Evolutionary conservation across 164 flowering plant species (phyloP), one percentile per base, ranked within the genome.

Genomic region (Nymphaea colorata): DNA sequence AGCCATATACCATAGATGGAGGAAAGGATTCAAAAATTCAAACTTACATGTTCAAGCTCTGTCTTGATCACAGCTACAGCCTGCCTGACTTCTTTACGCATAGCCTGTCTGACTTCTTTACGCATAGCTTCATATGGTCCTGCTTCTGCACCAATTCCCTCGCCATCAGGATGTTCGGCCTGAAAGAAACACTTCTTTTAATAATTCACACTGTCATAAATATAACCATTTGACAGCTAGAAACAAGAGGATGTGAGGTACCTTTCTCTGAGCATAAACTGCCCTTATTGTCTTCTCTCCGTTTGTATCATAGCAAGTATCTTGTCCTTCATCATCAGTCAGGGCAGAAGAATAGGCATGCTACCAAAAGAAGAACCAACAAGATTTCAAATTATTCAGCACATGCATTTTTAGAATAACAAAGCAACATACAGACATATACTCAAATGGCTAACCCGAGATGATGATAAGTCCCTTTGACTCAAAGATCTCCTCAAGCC

Each of bases 301-400:
- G 73, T 77, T 74, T 75, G 70, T 84, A 53, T 65, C 57, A 42
- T 72, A 71, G 67, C 60, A 69, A 72, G 73, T 70, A 78, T 85
- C 91, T 68, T 64, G 80, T 14, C 76, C 81, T 74, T 90, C 98
- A 79, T 92, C 99, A 80, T 95, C 99, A 61, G 97, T 95, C 60
- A 91, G 73, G 6, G 86, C 83, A 62, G 98, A 95, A 53, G 98
- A 90, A 42, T 84, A 89, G 76, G 96, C 92, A 98, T 95, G 60
- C 69, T 62, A 12, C n/a, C 64, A 42, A 59, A 71, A 64, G 5
- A 41, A 11, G 25, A 62, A 6, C 12, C 7, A 14, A 62, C 8
- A 62, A 17, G n/a, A 14, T 14, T 18, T 62, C 36, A 11, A 25
- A 62, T 12, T 14, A 10, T 8, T 55, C 16, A 55, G 59, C 10